A percentile compares a stretch with the other conserved stretches of the same genome.
Conservation (phyloP, 2,329 filamentous ascomycete genomes). For the Ophiosphaerella narmari region DNA sequence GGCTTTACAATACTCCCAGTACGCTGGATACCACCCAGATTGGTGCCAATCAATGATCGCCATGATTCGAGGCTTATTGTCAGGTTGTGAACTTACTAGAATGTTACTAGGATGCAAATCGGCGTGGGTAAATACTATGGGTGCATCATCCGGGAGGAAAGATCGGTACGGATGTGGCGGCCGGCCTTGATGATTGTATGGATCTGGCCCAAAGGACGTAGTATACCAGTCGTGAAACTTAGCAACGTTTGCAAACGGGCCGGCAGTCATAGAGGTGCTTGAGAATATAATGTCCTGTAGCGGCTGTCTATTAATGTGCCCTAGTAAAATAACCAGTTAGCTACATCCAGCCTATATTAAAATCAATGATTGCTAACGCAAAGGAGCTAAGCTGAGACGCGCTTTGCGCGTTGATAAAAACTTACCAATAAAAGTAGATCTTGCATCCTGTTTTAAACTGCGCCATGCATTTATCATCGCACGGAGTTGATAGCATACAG, state of each 20-base stretch:
- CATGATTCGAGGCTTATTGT: slow-evolving; percentile 6
- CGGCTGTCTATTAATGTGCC: slow-evolving; percentile 15
- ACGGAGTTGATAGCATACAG: slow-evolving; percentile 11
- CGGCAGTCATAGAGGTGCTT: slow-evolving; percentile 10
- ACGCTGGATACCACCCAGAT: slow-evolving; percentile 16
- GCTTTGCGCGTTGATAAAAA: not conserved
- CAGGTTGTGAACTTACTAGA: slow-evolving; percentile 7
- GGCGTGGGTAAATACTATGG: slow-evolving; percentile 24
- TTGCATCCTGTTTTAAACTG: slow-evolving; percentile 1
- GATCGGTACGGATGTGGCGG: slow-evolving; percentile 20
- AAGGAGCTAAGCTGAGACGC: too few species aligned
- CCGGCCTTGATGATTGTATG: slow-evolving; percentile 5
- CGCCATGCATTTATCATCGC: slow-evolving; percentile 9
- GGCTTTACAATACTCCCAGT: slow-evolving; percentile 23
- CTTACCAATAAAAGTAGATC: slow-evolving; percentile 10
- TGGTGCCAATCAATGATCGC: slow-evolving; percentile 19
- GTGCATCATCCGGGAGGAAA: slow-evolving; percentile 15
- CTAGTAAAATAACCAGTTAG: slow-evolving; percentile 6
- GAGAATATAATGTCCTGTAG: slow-evolving; percentile 21
- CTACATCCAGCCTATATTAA: not conserved
- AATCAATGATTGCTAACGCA: too few species aligned
- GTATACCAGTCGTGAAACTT: slow-evolving; percentile 28
- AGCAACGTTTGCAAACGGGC: slow-evolving; percentile 20
- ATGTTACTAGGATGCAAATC: slow-evolving; percentile 26
- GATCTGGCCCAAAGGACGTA: slow-evolving; percentile 6